These are phyloP conservation scores for Podaxis rugospora DNA, from an alignment of 768 basidiomycete genomes.

Conservation along the genomic window DNA sequence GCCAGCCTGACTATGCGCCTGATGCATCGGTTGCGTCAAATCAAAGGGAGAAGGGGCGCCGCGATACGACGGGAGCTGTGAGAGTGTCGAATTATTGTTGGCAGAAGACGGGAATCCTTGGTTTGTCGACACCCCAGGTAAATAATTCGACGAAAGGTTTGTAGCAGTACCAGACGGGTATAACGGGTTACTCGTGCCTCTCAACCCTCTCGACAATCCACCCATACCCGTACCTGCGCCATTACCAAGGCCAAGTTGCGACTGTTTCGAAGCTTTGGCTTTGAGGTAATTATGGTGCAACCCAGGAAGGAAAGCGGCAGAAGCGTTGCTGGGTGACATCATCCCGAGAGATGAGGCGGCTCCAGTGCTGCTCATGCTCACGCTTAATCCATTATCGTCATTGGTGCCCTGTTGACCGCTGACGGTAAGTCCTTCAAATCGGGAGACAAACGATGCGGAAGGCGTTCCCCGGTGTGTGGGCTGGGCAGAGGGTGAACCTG, in stretches of 20 bases:
- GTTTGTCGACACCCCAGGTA: slow-evolving; percentile 16
- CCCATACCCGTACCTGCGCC: slow-evolving; percentile 17
- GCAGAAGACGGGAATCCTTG: slow-evolving; percentile 26
- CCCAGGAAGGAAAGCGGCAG: slow-evolving; percentile 76
- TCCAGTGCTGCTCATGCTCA: slow-evolving; percentile 30
- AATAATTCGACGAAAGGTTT: slow-evolving; percentile 25
- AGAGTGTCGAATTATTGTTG: slow-evolving; percentile 29
- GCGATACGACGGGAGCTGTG: slow-evolving; percentile 33
- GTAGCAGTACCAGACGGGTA: slow-evolving; percentile 14
- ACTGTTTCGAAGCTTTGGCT: slow-evolving; percentile 39
- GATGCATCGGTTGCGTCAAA: slow-evolving; percentile 36
- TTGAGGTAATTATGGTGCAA: slow-evolving; percentile 61
- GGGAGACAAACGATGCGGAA: slow-evolving; percentile 50
- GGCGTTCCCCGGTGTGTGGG: slow-evolving; percentile 38
- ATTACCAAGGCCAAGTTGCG: slow-evolving; percentile 21
- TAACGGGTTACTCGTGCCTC: slow-evolving; percentile 29
- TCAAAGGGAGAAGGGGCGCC: slow-evolving; percentile 41
- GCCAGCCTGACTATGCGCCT: slow-evolving; percentile 23
- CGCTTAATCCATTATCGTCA: slow-evolving; percentile 30
- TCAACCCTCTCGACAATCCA: slow-evolving; percentile 25
- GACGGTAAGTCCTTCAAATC: slow-evolving; percentile 25
- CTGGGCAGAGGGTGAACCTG: slow-evolving; percentile 26
- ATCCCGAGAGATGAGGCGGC: slow-evolving; percentile 26
- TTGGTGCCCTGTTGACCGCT: slow-evolving; percentile 13
- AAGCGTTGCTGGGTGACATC: slow-evolving; percentile 71